These are phyloP conservation scores for Penicillium sp. DNA, from an alignment of 2,329 filamentous ascomycete genomes.

Conservation along the genomic window DNA sequence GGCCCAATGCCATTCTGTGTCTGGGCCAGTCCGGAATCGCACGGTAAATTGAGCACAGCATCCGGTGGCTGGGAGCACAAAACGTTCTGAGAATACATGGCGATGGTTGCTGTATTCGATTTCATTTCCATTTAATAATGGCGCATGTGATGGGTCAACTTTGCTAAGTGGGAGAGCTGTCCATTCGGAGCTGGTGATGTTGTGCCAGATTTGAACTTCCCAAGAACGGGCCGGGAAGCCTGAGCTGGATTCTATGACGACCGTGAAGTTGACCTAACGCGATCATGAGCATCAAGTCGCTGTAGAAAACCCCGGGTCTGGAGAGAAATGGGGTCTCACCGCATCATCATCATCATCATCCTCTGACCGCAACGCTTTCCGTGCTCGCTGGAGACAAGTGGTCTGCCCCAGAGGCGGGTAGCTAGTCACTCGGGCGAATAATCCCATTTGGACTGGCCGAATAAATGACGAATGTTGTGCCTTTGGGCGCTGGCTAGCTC, in stretches of 20 bases:
- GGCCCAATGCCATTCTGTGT: slow-evolving; percentile 46
- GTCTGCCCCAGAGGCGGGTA: slow-evolving; percentile 75
- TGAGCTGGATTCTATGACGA: slow-evolving; percentile 65
- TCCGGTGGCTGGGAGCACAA: slow-evolving; percentile 28
- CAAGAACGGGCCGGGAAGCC: slow-evolving; percentile 58
- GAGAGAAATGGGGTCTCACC: slow-evolving; percentile 16
- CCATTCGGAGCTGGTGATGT: slow-evolving; percentile 60
- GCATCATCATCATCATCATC: slow-evolving; percentile 29
- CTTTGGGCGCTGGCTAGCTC: slow-evolving; percentile 4
- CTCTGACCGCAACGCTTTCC: slow-evolving; percentile 24
- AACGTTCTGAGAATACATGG: slow-evolving; percentile 34
- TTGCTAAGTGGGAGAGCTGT: slow-evolving; percentile 56
- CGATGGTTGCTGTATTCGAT: slow-evolving; percentile 29
- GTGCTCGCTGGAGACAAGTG: slow-evolving; percentile 55
- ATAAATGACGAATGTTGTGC: slow-evolving; percentile 34
- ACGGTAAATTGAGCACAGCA: slow-evolving; percentile 43
- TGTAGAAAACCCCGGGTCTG: too few species aligned
- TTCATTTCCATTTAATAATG: slow-evolving; percentile 27
- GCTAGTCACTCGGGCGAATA: slow-evolving; percentile 57
- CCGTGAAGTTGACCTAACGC: slow-evolving; percentile 59
- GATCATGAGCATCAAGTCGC: neutral
- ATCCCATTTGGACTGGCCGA: slow-evolving; percentile 43
- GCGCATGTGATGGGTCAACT: slow-evolving; percentile 24
- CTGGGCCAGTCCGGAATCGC: slow-evolving; percentile 40
- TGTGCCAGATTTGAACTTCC: slow-evolving; percentile 76